Base-by-base conservation (phyloP, 2,329 filamentous ascomycete species). In the Botrytis elliptica region DNA sequence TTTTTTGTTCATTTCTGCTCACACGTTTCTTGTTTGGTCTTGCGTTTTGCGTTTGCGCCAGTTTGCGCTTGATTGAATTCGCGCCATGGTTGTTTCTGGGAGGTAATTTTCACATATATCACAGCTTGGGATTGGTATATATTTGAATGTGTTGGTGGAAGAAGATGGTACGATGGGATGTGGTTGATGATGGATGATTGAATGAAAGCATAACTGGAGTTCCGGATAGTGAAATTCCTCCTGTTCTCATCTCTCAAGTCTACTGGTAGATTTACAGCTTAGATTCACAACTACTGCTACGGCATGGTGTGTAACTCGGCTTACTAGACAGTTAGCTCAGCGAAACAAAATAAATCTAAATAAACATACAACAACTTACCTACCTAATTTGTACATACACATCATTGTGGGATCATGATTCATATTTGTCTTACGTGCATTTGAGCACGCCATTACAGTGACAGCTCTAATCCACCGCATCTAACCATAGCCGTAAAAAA, bases 31-130 rank as follows among this genome's bases (percentile, higher is more conserved):
- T 40, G 49, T 52, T 38, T 63, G 22, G 36, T 63, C 38, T 40
- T 40, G 60, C 60, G 60, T 36, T 62, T 65, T 75, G 74, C 70
- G 66, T 71, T 75, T 74, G 70, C 72, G 72, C 74, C 65, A 73
- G 33, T 73, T 75, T 64, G 73, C 70, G 73, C 73, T 71, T n/a
- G 70, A 42, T 73, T 40, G 40, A 63, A 64, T 74, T 60, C n/a
- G 66, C 66, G 49, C 66, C 29, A 33, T 69, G 52, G 49, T 57
- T 42, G 49, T 69, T 55, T 44, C 25, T 57, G n/a, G 49, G 38
- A 25, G 36, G n/a, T 68, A 10, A 57, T 68, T 55, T 29, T 42
- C 16, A 57, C 65, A 40, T 12, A 40, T 29, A 52, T n/a, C 16
- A 33, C 33, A 52, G 25, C 25, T 42, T 57, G 55, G 40, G 55